Conservation (phyloP, 2,329 filamentous ascomycete genomes). For the Rosellinia necatrix region DNA sequence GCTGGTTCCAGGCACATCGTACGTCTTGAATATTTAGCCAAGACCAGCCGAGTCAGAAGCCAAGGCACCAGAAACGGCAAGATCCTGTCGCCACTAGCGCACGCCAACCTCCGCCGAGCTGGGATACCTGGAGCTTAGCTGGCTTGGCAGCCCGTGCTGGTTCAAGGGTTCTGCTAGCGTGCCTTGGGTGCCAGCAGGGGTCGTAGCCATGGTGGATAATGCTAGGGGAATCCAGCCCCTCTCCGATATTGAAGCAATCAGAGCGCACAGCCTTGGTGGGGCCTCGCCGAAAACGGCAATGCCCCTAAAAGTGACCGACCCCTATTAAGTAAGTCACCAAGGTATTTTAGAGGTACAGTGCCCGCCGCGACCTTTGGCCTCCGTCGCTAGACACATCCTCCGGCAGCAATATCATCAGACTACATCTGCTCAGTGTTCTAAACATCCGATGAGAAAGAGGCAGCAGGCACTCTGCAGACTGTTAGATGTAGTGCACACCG, state of each 20-base stretch:
- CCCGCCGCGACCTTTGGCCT: not conserved
- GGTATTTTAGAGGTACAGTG: too few species aligned
- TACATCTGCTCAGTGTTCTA: too few species aligned
- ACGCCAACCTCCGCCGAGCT: not conserved
- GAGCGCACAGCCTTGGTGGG: constrained; percentile 12
- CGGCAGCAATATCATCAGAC: too few species aligned
- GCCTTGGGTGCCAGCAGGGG: not conserved
- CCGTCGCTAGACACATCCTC: too few species aligned
- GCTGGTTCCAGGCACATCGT: constrained; percentile 5
- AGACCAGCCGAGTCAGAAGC: too few species aligned
- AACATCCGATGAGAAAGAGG: too few species aligned
- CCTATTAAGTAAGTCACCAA: not conserved
- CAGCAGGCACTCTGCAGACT: too few species aligned
- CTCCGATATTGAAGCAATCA: constrained; percentile 21
- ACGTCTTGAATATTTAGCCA: constrained; percentile 14
- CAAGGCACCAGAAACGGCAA: constrained; percentile 12
- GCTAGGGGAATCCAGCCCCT: not conserved
- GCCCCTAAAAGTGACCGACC: not conserved
- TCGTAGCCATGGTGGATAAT: not conserved
- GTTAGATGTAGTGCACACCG: too few species aligned
- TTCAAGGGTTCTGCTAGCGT: too few species aligned
- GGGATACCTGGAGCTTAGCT: not conserved
- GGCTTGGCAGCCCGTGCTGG: constrained; percentile 6
- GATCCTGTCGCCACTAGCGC: not conserved
- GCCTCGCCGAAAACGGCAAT: constrained; percentile 22